Evolutionary conservation across 306 rosid genomes (phyloP).

Genomic region (Vigna unguiculata): DNA sequence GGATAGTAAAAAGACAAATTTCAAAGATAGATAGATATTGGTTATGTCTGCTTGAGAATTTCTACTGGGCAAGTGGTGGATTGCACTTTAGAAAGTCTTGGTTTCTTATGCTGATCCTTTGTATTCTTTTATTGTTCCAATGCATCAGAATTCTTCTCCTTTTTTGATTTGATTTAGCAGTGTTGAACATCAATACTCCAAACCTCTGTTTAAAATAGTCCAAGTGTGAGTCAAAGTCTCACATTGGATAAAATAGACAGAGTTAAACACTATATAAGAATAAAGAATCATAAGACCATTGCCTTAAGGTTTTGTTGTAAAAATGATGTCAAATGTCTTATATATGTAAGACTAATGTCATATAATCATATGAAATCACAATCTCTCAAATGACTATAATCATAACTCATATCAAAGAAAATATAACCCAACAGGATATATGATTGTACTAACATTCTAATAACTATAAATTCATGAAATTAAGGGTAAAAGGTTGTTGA

Average conservation of each 20-base stretch:
- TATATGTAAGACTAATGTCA: too few species aligned
- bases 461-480: not conserved
- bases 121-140: not conserved
- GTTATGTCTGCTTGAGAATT: not conserved
- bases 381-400: too few species aligned
- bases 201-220: too few species aligned
- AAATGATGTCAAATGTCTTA: too few species aligned
- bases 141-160: not conserved
- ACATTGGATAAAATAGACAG: too few species aligned
- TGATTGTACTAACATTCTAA: constrained; percentile 1
- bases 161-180: not conserved
- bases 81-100: constrained; percentile 27
- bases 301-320: too few species aligned
- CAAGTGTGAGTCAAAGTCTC: too few species aligned
- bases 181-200: constrained; percentile 8
- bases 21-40: not conserved
- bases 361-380: too few species aligned
- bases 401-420: too few species aligned
- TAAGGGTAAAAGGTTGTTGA: not conserved
- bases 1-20: constrained; percentile 34
- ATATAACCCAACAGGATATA: too few species aligned
- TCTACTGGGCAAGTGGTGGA: constrained; percentile 17
- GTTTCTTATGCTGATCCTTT: not conserved
- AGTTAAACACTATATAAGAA: too few species aligned
- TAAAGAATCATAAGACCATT: too few species aligned